Percentiles rank a stretch among this genome's conserved stretches.
Conservation (phyloP, 2,329 filamentous ascomycete species). For the Colletotrichum tofieldiae region DNA sequence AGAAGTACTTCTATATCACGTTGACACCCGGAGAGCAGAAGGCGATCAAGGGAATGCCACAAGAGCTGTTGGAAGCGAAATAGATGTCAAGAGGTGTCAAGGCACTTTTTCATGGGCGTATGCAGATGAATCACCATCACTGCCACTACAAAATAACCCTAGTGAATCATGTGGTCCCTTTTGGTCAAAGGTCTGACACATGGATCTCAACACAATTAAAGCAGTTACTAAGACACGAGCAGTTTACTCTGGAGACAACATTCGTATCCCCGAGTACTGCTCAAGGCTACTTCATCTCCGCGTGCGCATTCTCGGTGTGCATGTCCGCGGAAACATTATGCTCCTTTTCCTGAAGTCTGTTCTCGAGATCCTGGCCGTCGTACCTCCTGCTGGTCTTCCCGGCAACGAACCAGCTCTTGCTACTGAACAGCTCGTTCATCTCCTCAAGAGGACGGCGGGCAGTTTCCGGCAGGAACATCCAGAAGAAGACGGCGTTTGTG, state of each 20-base stretch:
- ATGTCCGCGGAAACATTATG: background rate
- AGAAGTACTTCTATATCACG: conserved; percentile 65
- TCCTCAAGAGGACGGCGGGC: conserved; percentile 75
- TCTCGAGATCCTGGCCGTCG: conserved; percentile 2
- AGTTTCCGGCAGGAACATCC: conserved; percentile 76
- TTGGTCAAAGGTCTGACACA: no score
- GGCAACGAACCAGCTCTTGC: conserved; percentile 74
- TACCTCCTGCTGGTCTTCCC: conserved; percentile 13
- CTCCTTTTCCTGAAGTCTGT: conserved; percentile 18
- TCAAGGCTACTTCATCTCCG: background rate
- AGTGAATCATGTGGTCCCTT: background rate
- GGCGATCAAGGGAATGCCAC: conserved; percentile 61
- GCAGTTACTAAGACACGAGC: no score
- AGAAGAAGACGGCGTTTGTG: conserved; percentile 66
- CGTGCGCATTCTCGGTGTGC: conserved; percentile 7
- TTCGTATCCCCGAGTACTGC: no score
- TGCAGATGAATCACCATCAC: background rate
- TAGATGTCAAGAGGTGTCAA: background rate
- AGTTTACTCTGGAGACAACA: background rate
- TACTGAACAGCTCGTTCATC: conserved; percentile 77
- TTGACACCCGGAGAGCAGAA: conserved; percentile 62
- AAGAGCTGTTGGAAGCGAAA: conserved; percentile 27
- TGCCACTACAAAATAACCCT: no score
- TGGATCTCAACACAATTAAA: background rate
- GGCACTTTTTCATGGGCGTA: no score